Conservation (phyloP, 768 basidiomycete genomes). For the Rhodotorula toruloides region DNA sequence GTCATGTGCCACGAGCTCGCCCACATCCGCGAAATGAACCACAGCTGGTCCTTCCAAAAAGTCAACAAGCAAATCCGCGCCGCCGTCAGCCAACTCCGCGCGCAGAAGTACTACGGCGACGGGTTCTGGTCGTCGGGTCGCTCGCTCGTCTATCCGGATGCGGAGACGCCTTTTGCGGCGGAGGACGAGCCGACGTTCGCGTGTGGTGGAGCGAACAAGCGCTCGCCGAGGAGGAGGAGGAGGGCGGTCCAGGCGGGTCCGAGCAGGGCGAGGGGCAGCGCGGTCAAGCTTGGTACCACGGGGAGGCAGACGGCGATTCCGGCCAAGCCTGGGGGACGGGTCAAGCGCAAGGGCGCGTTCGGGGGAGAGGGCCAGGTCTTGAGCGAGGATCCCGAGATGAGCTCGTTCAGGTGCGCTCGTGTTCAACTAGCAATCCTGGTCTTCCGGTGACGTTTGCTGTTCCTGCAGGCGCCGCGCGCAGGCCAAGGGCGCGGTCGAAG, state of each 20-base stretch:
- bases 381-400: slow-evolving; percentile 15
- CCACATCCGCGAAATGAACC: slow-evolving; percentile 20
- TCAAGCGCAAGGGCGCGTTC: slow-evolving; percentile 24
- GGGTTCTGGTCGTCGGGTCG: slow-evolving; percentile 29
- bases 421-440: not conserved
- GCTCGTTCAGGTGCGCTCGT: slow-evolving; percentile 22
- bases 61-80: slow-evolving; percentile 25
- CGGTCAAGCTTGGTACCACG: slow-evolving; percentile 23
- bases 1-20: slow-evolving; percentile 35
- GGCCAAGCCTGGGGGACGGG: slow-evolving; percentile 27
- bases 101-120: slow-evolving; percentile 27
- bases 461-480: slow-evolving; percentile 10
- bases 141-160: not conserved
- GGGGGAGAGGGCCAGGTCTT: slow-evolving; percentile 13
- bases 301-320: slow-evolving; percentile 30
- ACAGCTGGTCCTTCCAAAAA: slow-evolving; percentile 12
- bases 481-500: slow-evolving; percentile 4
- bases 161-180: not conserved
- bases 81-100: slow-evolving; percentile 1
- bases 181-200: slow-evolving; percentile 8
- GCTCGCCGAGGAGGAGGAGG: not conserved
- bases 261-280: slow-evolving; percentile 2
- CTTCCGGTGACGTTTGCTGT: too few species aligned
- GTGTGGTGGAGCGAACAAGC: slow-evolving; percentile 15
- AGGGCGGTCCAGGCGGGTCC: not conserved